phyloP scores from a whole-genome alignment of 176 grass and related monocot genomes.

The Cenchrus fungigraminus region DNA sequence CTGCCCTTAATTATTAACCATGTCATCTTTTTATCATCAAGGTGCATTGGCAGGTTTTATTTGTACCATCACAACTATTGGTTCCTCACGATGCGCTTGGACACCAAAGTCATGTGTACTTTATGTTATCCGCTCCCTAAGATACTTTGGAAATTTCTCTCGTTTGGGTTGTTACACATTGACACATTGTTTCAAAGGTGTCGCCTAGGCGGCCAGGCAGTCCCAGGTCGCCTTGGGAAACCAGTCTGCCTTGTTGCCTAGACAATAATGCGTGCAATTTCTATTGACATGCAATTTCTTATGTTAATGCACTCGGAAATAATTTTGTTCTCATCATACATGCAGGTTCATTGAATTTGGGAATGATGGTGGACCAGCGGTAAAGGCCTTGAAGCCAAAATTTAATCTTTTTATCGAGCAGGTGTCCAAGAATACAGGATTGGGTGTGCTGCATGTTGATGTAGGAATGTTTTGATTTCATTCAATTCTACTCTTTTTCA shows the following conservation, averaged over 20 bases:
- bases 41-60: no score
- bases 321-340: conserved; percentile 1
- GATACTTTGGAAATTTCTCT: background rate
- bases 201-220: no score
- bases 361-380: conserved; percentile 67
- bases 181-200: no score
- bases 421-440: conserved; percentile 47
- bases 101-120: background rate
- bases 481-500: background rate
- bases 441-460: conserved; percentile 54
- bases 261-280: background rate
- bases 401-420: conserved; percentile 58
- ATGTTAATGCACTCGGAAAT: background rate
- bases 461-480: conserved; percentile 33
- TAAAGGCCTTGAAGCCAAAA: conserved; percentile 70
- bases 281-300: background rate
- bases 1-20: background rate
- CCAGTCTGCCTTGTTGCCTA: no score
- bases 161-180: background rate
- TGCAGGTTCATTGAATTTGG: conserved; percentile 76
- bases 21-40: background rate
- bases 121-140: background rate
- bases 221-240: no score
- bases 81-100: no score
- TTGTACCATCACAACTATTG: no score